These are phyloP conservation scores for Periglandula ipomoeae DNA, from an alignment of 2,329 filamentous ascomycete genomes.

Conservation along the genomic window DNA sequence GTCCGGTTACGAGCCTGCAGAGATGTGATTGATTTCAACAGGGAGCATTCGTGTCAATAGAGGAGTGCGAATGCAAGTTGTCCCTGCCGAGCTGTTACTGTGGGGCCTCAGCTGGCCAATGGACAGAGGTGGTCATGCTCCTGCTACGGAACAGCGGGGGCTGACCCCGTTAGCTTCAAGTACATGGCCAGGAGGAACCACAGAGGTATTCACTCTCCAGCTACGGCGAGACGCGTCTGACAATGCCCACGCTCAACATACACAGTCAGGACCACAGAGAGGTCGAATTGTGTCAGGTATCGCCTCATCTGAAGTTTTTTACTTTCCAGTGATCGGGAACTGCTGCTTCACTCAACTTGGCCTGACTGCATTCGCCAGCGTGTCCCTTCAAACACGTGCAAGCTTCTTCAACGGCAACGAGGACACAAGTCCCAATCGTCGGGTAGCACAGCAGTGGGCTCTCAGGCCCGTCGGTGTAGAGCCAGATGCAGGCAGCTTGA, in stretches of 20 bases:
- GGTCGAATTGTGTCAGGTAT: too few species aligned
- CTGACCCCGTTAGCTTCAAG: constrained; percentile 8
- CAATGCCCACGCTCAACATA: too few species aligned
- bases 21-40: too few species aligned
- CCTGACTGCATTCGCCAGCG: not conserved
- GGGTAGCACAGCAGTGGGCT: too few species aligned
- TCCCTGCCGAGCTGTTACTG: constrained; percentile 4
- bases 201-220: not conserved
- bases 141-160: constrained; percentile 4
- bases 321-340: too few species aligned
- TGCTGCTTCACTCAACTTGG: too few species aligned
- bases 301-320: too few species aligned
- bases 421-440: not conserved
- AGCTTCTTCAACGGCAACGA: not conserved
- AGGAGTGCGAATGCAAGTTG: constrained; percentile 6
- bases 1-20: not conserved
- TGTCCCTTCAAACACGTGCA: not conserved
- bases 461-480: not conserved
- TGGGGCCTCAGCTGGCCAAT: constrained; percentile 6
- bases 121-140: not conserved
- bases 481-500: not conserved
- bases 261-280: too few species aligned
- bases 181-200: not conserved
- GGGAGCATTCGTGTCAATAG: too few species aligned
- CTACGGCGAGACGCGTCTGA: not conserved